Evolutionary conservation across 176 grass and related monocot species (phyloP), one percentile per base, ranked within the genome.

Genomic region (Zea mays): DNA sequence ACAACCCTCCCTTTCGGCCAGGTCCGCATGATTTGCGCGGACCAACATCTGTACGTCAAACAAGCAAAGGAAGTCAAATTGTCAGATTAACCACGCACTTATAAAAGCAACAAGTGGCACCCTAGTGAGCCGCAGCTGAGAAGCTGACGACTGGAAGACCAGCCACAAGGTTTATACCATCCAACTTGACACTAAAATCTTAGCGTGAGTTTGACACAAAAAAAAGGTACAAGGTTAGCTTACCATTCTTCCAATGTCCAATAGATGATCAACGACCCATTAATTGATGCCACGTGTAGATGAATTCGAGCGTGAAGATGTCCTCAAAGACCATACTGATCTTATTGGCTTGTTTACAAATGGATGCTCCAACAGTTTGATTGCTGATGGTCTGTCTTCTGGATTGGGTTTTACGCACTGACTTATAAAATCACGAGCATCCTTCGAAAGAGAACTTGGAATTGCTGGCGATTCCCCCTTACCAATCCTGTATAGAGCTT

Each of bases 361-460:
- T 4, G 88, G 88, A 84, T 93, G 91, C 27, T 88, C 85, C 71
- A 93, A 74, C 49, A 93, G 82, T 88, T 86, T 87, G 58, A 75
- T 64, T 38, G 88, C 87, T 54, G 79, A 81, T n/a, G 91, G 91
- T 51, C 91, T 89, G 19, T 86, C 91, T 17, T 90, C 74, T 58
- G 91, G 91, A 62, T 83, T 90, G 42, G 77, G 55, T 69, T 88
- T 80, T 42, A 93, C 87, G 42, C 91, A 93, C 57, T 86, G 80
- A 50, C 85, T 78, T 46, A 93, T 93, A 38, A 93, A 93, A 90
- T 93, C 85, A 65, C 85, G 88, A 37, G 91, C 91, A 78, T 90
- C 88, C 81, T 64, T 74, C 8, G 91, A 90, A 56, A 93, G 62
- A 21, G 3, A 0, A 67, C 19, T 85, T 35, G 91, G 91, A 80